A percentile compares a stretch with the other conserved stretches of the same genome.
Conservation (phyloP, 2,329 filamentous ascomycete species). For the Aureobasidium musti region DNA sequence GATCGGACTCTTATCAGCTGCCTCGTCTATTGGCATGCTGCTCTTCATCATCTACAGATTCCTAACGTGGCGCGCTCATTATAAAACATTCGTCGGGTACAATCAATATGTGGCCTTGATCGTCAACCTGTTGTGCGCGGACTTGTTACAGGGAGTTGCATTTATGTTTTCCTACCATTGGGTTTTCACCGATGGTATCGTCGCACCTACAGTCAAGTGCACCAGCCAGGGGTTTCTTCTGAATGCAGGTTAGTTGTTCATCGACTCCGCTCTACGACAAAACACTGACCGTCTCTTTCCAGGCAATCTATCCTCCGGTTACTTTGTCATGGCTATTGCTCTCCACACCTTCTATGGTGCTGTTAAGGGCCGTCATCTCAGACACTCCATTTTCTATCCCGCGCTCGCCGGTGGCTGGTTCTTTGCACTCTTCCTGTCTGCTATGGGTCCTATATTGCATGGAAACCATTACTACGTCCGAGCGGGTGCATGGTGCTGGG, state of each 20-base stretch:
- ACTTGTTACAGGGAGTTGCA: conserved; percentile 65
- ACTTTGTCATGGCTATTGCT: conserved; percentile 67
- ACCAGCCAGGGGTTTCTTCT: conserved; percentile 69
- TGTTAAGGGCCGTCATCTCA: conserved; percentile 57
- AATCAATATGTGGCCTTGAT: conserved; percentile 72
- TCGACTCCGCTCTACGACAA: not conserved
- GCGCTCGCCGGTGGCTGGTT: conserved; percentile 57
- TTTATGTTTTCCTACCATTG: conserved; percentile 66
- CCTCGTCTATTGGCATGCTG: conserved; percentile 37
- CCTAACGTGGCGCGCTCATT: conserved; percentile 38
- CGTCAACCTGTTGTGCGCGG: conserved; percentile 68
- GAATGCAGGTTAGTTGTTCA: conserved; percentile 61
- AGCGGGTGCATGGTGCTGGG: conserved; percentile 69
- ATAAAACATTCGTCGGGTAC: conserved; percentile 39
- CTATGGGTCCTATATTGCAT: conserved; percentile 53
- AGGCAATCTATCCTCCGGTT: conserved; percentile 55
- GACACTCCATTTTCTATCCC: conserved; percentile 54
- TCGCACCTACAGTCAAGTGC: conserved; percentile 58
- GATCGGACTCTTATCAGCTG: conserved; percentile 39
- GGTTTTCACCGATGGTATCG: conserved; percentile 56
- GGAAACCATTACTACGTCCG: conserved; percentile 59
- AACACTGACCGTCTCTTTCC: not conserved
- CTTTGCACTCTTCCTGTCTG: conserved; percentile 60
- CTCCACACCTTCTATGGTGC: conserved; percentile 67
- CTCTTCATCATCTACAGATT: conserved; percentile 39